phyloP scores from a whole-genome alignment of 2,329 filamentous ascomycete species.

The Ceratocystis alfenasii region DNA sequence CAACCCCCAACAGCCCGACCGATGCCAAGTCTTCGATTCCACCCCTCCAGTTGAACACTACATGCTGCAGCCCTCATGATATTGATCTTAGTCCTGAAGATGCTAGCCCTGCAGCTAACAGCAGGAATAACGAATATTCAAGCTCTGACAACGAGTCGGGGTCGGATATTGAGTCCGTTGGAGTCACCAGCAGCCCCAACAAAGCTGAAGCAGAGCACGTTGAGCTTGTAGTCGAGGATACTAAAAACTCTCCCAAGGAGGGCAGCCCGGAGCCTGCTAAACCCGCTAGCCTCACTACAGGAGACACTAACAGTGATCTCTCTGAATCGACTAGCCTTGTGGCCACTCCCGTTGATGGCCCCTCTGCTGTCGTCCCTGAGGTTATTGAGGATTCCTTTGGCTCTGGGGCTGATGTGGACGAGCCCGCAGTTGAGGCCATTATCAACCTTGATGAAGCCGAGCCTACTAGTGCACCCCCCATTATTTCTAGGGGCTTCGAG shows the following conservation, averaged over 20 bases:
- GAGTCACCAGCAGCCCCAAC: no score
- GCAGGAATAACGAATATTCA: not conserved
- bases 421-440: not conserved
- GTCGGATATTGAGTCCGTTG: not conserved
- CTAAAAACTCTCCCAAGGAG: not conserved
- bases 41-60: not conserved
- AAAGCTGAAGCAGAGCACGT: not conserved
- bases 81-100: not conserved
- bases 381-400: not conserved
- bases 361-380: not conserved
- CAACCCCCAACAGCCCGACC: no score
- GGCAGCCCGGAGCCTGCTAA: not conserved
- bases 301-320: not conserved
- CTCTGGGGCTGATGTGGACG: not conserved
- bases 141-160: not conserved
- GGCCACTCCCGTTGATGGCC: not conserved
- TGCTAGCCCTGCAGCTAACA: not conserved
- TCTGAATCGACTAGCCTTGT: not conserved
- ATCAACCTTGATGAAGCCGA: not conserved
- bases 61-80: not conserved
- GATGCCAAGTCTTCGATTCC: not conserved
- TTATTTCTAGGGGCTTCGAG: not conserved
- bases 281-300: not conserved
- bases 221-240: not conserved
- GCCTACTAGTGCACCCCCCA: not conserved